These are phyloP conservation scores for Erythrophleum ivorense DNA, from an alignment of 331 rosid species.

Conservation along the genomic window DNA sequence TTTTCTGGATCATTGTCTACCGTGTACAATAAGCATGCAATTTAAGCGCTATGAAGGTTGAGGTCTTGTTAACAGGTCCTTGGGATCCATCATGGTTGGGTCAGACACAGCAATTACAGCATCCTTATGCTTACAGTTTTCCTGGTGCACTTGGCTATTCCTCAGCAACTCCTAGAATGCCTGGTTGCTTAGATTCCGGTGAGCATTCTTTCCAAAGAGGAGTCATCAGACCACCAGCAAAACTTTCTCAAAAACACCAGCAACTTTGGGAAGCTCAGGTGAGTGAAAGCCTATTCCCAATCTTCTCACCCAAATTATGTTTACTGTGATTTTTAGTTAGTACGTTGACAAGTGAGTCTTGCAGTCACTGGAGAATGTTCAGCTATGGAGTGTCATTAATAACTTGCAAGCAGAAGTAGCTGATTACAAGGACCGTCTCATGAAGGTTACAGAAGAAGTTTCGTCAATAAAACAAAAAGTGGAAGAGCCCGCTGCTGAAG, in stretches of 20 bases:
- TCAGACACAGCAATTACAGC: slow-evolving; percentile 53
- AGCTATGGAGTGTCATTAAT: slow-evolving; percentile 46
- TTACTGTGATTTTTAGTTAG: not conserved
- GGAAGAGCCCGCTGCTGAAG: slow-evolving; percentile 40
- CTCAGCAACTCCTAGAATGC: slow-evolving; percentile 31
- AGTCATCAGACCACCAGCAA: slow-evolving; percentile 41
- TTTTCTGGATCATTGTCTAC: no score
- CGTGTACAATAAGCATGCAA: not conserved
- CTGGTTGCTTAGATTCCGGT: slow-evolving; percentile 32
- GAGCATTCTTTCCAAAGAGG: slow-evolving; percentile 48
- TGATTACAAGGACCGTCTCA: slow-evolving; percentile 51
- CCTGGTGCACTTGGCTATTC: slow-evolving; percentile 44
- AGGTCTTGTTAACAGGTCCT: slow-evolving; percentile 49
- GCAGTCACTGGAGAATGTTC: slow-evolving; percentile 60
- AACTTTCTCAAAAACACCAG: slow-evolving; percentile 58
- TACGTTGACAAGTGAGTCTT: slow-evolving; percentile 27
- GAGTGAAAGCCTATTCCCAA: not conserved
- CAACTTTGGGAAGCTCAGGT: slow-evolving; percentile 70
- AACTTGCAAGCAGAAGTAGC: slow-evolving; percentile 57
- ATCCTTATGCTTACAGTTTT: slow-evolving; percentile 44
- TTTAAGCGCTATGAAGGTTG: slow-evolving; percentile 21
- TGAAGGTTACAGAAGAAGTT: slow-evolving; percentile 51
- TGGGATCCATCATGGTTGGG: slow-evolving; percentile 56
- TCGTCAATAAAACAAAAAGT: slow-evolving; percentile 49
- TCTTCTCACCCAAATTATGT: slow-evolving; percentile 8